phyloP scores from a whole-genome alignment of 2,329 filamentous ascomycete genomes.

The Hypoxylon sp. region DNA sequence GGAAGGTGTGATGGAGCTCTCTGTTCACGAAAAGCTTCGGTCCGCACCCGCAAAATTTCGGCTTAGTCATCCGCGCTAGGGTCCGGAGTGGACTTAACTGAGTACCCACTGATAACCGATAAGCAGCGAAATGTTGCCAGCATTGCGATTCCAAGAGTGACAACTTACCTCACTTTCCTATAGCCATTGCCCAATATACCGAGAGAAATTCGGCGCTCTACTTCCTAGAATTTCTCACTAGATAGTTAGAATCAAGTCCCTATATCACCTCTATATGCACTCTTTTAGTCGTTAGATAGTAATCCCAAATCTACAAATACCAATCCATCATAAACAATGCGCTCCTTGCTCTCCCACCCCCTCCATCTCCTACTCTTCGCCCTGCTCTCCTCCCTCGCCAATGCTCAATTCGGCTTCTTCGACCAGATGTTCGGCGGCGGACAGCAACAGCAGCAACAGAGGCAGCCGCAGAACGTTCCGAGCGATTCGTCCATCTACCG shows the following conservation, averaged over 20 bases:
- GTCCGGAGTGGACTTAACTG: background rate
- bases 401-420: slow-evolving; percentile 96
- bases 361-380: slow-evolving; percentile 66
- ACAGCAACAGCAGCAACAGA: slow-evolving; percentile 66
- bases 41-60: slow-evolving; percentile 52
- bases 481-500: slow-evolving; percentile 86
- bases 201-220: background rate
- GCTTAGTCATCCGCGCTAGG: slow-evolving; percentile 56
- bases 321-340: slow-evolving; percentile 49
- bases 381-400: slow-evolving; percentile 69
- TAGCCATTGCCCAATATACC: background rate
- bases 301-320: background rate
- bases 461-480: slow-evolving; percentile 81
- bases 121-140: slow-evolving; percentile 49
- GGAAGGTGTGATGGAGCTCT: slow-evolving; percentile 35
- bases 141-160: slow-evolving; percentile 40
- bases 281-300: background rate
- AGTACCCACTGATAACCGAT: slow-evolving; percentile 46
- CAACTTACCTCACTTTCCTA: background rate
- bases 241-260: background rate
- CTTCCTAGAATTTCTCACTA: background rate
- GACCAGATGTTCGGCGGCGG: slow-evolving; percentile 91
- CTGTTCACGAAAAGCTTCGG: slow-evolving; percentile 19
- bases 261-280: background rate
- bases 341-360: slow-evolving; percentile 48